Conservation (phyloP, 257 asterid species). For the Anisodus acutangulus region DNA sequence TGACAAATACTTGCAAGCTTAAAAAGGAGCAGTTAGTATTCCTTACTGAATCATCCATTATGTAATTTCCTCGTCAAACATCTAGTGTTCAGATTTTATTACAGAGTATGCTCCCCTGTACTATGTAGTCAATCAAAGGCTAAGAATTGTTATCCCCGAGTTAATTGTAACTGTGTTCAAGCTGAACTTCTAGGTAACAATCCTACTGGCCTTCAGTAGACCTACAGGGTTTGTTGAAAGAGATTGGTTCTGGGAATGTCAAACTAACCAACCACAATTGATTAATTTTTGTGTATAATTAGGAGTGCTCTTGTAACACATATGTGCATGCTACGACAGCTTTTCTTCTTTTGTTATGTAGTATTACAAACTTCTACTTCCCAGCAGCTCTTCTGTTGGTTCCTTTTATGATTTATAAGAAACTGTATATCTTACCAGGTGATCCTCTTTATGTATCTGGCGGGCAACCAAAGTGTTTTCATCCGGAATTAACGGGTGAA, state of each 20-base stretch:
- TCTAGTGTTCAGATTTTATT: slow-evolving; percentile 18
- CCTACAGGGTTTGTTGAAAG: slow-evolving; percentile 13
- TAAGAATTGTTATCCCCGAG: slow-evolving; percentile 27
- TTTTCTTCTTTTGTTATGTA: not conserved
- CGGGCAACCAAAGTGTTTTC: slow-evolving; percentile 67
- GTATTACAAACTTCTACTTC: not conserved
- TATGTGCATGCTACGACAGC: not conserved
- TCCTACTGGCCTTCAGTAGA: not conserved
- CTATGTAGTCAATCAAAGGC: not conserved
- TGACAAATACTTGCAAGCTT: slow-evolving; percentile 3
- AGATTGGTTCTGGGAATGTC: not conserved
- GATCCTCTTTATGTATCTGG: slow-evolving; percentile 86
- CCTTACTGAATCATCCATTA: slow-evolving; percentile 12
- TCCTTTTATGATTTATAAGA: slow-evolving; percentile 19
- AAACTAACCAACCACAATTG: not conserved
- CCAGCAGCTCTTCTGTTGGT: not conserved
- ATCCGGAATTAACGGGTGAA: slow-evolving; percentile 54
- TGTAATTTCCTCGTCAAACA: slow-evolving; percentile 1
- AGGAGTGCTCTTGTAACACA: slow-evolving; percentile 14
- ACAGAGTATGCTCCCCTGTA: not conserved
- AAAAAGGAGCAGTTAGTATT: slow-evolving; percentile 22
- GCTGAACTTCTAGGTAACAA: slow-evolving; percentile 13
- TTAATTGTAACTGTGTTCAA: not conserved
- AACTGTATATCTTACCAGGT: slow-evolving; percentile 48
- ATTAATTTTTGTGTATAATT: not conserved